Conservation (phyloP, 257 asterid genomes). For the Parsonsia alboflavescens region DNA sequence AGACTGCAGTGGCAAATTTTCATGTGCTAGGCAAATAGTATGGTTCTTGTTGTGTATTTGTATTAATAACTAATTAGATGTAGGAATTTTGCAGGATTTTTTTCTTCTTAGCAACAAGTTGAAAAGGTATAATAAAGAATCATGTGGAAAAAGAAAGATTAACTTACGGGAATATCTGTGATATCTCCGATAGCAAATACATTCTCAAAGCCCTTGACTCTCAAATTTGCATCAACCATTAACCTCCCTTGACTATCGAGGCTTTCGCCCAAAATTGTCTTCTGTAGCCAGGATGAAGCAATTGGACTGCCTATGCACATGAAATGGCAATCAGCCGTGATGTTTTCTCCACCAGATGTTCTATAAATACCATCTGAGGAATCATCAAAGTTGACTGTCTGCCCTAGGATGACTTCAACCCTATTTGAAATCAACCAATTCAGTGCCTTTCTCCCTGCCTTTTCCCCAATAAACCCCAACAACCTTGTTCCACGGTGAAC, state of each 20-base stretch:
- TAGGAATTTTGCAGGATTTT: not conserved
- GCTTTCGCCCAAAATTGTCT: slow-evolving; percentile 43
- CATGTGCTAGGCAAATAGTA: not conserved
- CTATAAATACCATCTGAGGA: slow-evolving; percentile 39
- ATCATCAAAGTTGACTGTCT: slow-evolving; percentile 49
- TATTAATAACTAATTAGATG: not conserved
- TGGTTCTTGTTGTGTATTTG: not conserved
- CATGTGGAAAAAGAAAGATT: not conserved
- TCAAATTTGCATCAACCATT: slow-evolving; percentile 56
- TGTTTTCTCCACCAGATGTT: slow-evolving; percentile 68
- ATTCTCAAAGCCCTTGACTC: slow-evolving; percentile 58
- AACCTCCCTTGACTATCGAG: slow-evolving; percentile 56
- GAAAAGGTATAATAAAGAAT: no score
- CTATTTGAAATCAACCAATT: slow-evolving; percentile 65
- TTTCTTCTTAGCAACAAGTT: not conserved
- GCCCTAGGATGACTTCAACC: slow-evolving; percentile 68
- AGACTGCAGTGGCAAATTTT: no score
- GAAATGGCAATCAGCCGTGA: slow-evolving; percentile 71
- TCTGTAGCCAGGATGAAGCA: slow-evolving; percentile 70
- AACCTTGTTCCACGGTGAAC: slow-evolving; percentile 74
- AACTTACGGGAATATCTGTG: slow-evolving; percentile 63
- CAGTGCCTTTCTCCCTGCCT: slow-evolving; percentile 62
- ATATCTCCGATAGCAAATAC: slow-evolving; percentile 76
- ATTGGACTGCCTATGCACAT: slow-evolving; percentile 55
- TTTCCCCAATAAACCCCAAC: slow-evolving; percentile 58